Percentiles rank a stretch among this genome's conserved stretches.
These are phyloP conservation scores for Plasmodium yoelii DNA, from an alignment of 169 alveolate species.

Conservation along the genomic window DNA sequence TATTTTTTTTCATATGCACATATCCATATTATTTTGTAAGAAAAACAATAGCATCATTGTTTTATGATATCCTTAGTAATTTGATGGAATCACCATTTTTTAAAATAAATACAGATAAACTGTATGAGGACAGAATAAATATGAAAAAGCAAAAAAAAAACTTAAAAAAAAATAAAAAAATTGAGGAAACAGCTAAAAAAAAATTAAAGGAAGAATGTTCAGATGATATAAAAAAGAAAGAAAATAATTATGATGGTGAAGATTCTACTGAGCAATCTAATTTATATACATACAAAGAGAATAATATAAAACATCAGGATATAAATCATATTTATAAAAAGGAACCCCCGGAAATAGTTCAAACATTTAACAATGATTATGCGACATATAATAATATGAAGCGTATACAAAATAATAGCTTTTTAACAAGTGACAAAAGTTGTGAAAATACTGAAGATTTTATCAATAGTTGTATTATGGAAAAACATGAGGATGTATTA, in stretches of 20 bases:
- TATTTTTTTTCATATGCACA: conserved; percentile 69
- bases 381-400: conserved; percentile 24
- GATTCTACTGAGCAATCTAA: background rate
- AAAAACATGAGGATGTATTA: conserved; percentile 20
- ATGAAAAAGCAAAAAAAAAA: conserved; percentile 6
- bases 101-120: conserved; percentile 11
- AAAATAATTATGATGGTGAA: too few relatives aligned
- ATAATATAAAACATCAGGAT: background rate
- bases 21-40: conserved; percentile 68
- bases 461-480: background rate
- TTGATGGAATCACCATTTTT: conserved; percentile 18
- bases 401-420: conserved; percentile 9
- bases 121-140: conserved; percentile 18
- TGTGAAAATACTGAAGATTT: background rate
- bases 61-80: conserved; percentile 49
- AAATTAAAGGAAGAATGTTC: too few relatives aligned
- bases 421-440: background rate
- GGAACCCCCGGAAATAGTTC: background rate
- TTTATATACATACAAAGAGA: background rate
- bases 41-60: conserved; percentile 54
- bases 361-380: conserved; percentile 9
- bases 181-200: background rate
- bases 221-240: too few relatives aligned
- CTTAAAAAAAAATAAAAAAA: background rate
- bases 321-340: background rate